Conservation (phyloP, 371 early-diverging fungal species). For the Actinomucor elegans region DNA sequence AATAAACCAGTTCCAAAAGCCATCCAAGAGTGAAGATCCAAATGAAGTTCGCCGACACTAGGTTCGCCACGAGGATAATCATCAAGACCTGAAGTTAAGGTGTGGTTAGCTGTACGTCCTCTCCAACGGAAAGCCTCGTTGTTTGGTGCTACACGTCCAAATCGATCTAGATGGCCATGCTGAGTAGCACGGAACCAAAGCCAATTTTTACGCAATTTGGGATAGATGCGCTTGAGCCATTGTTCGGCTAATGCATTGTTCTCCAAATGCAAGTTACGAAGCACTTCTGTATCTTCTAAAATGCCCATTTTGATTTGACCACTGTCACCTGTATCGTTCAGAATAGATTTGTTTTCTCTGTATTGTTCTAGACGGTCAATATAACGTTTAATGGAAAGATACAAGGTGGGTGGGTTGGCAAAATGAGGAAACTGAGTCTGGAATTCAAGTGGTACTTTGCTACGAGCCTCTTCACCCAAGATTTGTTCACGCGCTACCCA, state of each 20-base stretch:
- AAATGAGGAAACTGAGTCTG: slow-evolving; percentile 91
- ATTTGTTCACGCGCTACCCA: slow-evolving; percentile 97
- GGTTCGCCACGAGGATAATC: slow-evolving; percentile 90
- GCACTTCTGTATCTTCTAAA: slow-evolving; percentile 33
- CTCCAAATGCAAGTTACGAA: slow-evolving; percentile 51
- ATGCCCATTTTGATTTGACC: slow-evolving; percentile 18
- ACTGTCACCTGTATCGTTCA: neutral
- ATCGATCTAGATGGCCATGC: slow-evolving; percentile 64
- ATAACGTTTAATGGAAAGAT: slow-evolving; percentile 68
- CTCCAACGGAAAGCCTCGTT: slow-evolving; percentile 89
- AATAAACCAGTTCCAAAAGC: slow-evolving; percentile 77
- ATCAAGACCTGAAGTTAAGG: slow-evolving; percentile 92
- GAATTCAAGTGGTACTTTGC: slow-evolving; percentile 89
- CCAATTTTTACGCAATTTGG: slow-evolving; percentile 70
- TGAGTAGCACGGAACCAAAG: slow-evolving; percentile 85
- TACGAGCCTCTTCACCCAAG: slow-evolving; percentile 90
- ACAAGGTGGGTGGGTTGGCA: slow-evolving; percentile 93
- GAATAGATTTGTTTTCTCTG: neutral
- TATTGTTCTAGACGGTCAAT: slow-evolving; percentile 44
- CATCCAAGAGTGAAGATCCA: slow-evolving; percentile 91
- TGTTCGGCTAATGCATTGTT: slow-evolving; percentile 47
- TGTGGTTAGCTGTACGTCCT: slow-evolving; percentile 84
- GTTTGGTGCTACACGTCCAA: slow-evolving; percentile 49
- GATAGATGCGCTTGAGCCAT: slow-evolving; percentile 67
- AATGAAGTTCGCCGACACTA: slow-evolving; percentile 82